Base-by-base conservation (phyloP, 2,329 filamentous ascomycete species). In the Gnomoniopsis smithogilvyi region DNA sequence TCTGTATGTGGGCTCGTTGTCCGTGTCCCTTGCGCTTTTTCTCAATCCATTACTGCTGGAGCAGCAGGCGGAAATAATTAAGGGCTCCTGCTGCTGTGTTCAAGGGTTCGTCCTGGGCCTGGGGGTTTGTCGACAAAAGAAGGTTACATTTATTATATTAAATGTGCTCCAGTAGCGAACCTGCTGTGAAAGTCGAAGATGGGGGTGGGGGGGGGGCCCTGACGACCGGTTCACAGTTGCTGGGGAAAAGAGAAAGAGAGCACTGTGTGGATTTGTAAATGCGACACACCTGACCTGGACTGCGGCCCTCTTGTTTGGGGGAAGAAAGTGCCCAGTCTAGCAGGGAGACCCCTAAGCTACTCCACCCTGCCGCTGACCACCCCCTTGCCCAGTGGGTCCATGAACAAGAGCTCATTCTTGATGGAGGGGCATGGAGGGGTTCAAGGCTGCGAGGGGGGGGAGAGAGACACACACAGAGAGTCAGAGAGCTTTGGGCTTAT, bases 371-470 rank as follows among this genome's bases (percentile, higher is more conserved):
- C 50, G 34, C 24, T 38, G 36, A n/a, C 47, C 45, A 33, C 19
- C 47, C 46, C 12, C 54, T 22, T 22, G 34, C 58, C 56, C 43
- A 47, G 22, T 30, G 4, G 49, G 46, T 52, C 41, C 51, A 21
- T 26, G 45, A 51, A 51, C 47, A 51, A 19, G 46, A 54, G 54
- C 54, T 49, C 24, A 45, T 49, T 53, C 21, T 21, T 45, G 43
- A 46, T 60, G 54, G 58, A 60, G 58, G 59, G 59, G 59, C 59
- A 61, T 58, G 59, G 59, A 61, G 59, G 59, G 59, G 59, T 58
- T 55, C 33, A 54, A 45, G 47, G 38, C 26, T 46, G 38, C 43
- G 17, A 36, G 19, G n/a, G n/a, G n/a, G n/a, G n/a, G n/a, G n/a
- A n/a, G n/a, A n/a, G n/a, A n/a, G n/a, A n/a, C n/a, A n/a, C n/a